A percentile compares a stretch with the other conserved stretches of the same genome.
phyloP scores from a whole-genome alignment of 768 basidiomycete species.

The Tubosaeta sp. region DNA sequence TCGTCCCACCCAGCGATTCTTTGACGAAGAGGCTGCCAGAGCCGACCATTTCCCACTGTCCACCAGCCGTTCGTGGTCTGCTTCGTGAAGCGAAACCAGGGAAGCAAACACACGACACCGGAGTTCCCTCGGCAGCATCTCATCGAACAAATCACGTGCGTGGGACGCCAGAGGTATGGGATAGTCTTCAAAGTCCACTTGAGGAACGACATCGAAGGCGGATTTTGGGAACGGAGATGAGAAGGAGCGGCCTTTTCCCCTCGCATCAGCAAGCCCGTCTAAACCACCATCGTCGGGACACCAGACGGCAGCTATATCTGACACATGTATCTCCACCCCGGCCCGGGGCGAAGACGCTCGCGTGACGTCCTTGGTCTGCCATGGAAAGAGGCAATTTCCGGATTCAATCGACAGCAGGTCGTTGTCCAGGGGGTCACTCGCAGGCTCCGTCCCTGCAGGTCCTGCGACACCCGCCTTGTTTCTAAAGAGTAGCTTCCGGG shows the following conservation, averaged over 20 bases:
- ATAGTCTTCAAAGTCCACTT: constrained; percentile 40
- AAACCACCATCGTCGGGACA: constrained; percentile 14
- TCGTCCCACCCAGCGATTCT: constrained; percentile 70
- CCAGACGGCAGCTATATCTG: constrained; percentile 10
- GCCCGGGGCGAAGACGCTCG: constrained; percentile 9
- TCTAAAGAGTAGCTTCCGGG: constrained; percentile 52
- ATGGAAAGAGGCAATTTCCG: constrained; percentile 39
- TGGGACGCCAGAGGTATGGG: constrained; percentile 45
- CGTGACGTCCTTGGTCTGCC: constrained; percentile 35
- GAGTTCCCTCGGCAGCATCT: constrained; percentile 67
- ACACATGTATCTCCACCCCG: constrained; percentile 14
- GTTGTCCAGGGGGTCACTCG: constrained; percentile 6
- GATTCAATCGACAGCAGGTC: constrained; percentile 25
- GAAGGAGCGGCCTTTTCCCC: constrained; percentile 54
- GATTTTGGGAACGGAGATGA: constrained; percentile 63
- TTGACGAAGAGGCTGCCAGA: constrained; percentile 54
- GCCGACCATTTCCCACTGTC: constrained; percentile 54
- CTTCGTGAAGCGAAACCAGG: constrained; percentile 55
- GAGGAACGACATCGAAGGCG: constrained; percentile 55
- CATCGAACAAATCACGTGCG: constrained; percentile 62
- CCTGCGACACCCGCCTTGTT: constrained; percentile 28
- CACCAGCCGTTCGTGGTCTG: constrained; percentile 47
- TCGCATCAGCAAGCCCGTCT: constrained; percentile 27
- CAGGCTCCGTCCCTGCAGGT: constrained; percentile 7
- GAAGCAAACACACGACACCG: constrained; percentile 54